Base-by-base conservation (phyloP, 768 basidiomycete species). In the Daedaleopsis sinensis region DNA sequence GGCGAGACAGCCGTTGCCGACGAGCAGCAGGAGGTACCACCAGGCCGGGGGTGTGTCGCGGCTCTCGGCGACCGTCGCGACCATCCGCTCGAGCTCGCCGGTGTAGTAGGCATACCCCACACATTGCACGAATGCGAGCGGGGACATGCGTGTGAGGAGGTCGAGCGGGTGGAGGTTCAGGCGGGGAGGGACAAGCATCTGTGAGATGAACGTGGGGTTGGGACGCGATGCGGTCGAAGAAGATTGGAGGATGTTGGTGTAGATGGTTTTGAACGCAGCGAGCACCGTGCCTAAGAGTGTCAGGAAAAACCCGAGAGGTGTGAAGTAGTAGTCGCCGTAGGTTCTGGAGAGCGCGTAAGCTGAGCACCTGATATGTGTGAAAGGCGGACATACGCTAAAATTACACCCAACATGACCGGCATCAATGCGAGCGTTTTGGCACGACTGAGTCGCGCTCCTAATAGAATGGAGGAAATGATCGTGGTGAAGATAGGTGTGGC, bases 311-410 rank as follows among this genome's bases (percentile, higher is more conserved):
- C 97, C 97, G 73, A 85, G 85, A 2, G 79, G 73, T 1, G 94
- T 97, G 74, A 90, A 97, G 68, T 93, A 90, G 76, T 97, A 98
- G 70, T 98, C 96, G 56, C 96, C 97, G 59, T 94, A 96, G 7
- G 95, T 97, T 13, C 93, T 95, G 67, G 21, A 12, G 19, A 7
- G 12, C 4, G 55, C 49, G 21, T 43, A 36, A 32, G 21, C 27
- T 3, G 27, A 19, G 19, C 18, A 18, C 2, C 2, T 8, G 11
- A 44, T 1, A 44, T 27, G 52, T 1, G 47, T 10, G 44, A 5
- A n/a, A 21, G 21, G 7, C 15, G 13, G 10, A 81, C 86, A 64
- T 74, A 96, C 89, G 97, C 94, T 54, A 99, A 85, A 5, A 87
- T 93, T 13, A 99, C 97, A 15, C 97, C 96, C 1, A 82, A 81